Conservation (phyloP, 169 alveolate genomes). For the Plasmodium yoelii region DNA sequence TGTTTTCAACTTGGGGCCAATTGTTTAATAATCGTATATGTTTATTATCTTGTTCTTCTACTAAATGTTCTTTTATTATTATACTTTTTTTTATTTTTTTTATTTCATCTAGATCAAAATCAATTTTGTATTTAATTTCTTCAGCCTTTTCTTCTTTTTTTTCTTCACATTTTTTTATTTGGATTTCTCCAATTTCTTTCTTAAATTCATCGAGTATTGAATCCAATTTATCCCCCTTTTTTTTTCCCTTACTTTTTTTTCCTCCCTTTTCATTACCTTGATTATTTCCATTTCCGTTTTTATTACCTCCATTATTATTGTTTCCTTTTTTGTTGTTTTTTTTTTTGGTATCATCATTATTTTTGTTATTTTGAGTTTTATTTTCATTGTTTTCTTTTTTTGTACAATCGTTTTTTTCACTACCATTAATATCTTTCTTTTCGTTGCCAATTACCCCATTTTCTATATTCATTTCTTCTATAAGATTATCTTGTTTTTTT, state of each 20-base stretch:
- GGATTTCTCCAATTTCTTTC: slow-evolving; percentile 29
- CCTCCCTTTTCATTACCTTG: not conserved
- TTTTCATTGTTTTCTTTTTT: not conserved
- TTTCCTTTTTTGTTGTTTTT: not conserved
- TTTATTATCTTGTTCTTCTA: slow-evolving; percentile 83
- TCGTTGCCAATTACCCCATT: not conserved
- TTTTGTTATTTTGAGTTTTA: not conserved
- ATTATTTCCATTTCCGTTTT: not conserved
- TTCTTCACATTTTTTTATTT: slow-evolving; percentile 36
- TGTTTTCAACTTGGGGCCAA: slow-evolving; percentile 82
- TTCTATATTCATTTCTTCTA: slow-evolving; percentile 16
- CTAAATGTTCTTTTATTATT: slow-evolving; percentile 41
- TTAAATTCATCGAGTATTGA: slow-evolving; percentile 50
- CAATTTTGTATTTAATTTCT: slow-evolving; percentile 7
- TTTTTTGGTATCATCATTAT: not conserved
- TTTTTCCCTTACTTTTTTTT: slow-evolving; percentile 44
- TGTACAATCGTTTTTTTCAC: not conserved
- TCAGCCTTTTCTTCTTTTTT: slow-evolving; percentile 9
- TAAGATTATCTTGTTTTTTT: not conserved
- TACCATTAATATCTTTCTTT: not conserved
- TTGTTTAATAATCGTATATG: slow-evolving; percentile 80
- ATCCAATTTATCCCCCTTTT: slow-evolving; percentile 53
- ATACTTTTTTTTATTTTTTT: slow-evolving; percentile 41
- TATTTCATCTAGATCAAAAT: slow-evolving; percentile 16
- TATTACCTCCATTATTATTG: not conserved